Conservation (phyloP, 2,329 filamentous ascomycete species). For the Fusarium sp. region DNA sequence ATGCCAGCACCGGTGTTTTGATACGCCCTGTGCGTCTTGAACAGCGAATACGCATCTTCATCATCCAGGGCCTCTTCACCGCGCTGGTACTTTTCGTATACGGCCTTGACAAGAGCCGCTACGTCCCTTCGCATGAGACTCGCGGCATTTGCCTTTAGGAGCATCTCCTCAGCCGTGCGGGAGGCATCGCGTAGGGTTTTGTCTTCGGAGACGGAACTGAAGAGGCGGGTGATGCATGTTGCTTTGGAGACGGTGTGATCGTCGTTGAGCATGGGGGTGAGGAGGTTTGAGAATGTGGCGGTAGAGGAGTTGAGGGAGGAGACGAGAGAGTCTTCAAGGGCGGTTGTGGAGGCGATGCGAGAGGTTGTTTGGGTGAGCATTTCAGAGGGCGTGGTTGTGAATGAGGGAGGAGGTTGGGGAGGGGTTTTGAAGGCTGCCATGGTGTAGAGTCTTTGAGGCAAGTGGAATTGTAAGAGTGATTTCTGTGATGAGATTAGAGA, state of each 20-base stretch:
- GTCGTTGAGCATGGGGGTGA: slow-evolving; percentile 37
- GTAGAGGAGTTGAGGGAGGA: slow-evolving; percentile 24
- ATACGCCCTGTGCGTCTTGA: slow-evolving; percentile 42
- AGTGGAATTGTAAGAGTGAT: background rate
- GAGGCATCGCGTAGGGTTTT: slow-evolving; percentile 42
- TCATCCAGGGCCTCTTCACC: slow-evolving; percentile 26
- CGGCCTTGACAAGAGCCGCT: slow-evolving; percentile 38
- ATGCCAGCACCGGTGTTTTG: slow-evolving; percentile 42
- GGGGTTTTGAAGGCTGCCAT: slow-evolving; percentile 30
- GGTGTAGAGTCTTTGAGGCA: background rate
- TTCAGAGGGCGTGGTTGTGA: slow-evolving; percentile 15
- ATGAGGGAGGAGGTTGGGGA: slow-evolving; percentile 34
- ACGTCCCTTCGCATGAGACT: slow-evolving; percentile 41
- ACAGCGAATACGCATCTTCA: slow-evolving; percentile 40
- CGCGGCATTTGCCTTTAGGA: slow-evolving; percentile 28
- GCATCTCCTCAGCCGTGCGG: slow-evolving; percentile 38
- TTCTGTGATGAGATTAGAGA: rapidly evolving
- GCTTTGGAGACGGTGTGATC: slow-evolving; percentile 31
- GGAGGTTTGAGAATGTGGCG: slow-evolving; percentile 36
- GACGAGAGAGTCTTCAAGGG: slow-evolving; percentile 37
- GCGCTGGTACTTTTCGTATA: slow-evolving; percentile 22
- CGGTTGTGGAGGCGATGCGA: slow-evolving; percentile 33
- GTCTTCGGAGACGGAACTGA: slow-evolving; percentile 40
- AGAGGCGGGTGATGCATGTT: slow-evolving; percentile 35
- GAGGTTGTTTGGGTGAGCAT: slow-evolving; percentile 48